Conservation (phyloP, 2,329 filamentous ascomycete genomes). For the Monosporascus sp. region DNA sequence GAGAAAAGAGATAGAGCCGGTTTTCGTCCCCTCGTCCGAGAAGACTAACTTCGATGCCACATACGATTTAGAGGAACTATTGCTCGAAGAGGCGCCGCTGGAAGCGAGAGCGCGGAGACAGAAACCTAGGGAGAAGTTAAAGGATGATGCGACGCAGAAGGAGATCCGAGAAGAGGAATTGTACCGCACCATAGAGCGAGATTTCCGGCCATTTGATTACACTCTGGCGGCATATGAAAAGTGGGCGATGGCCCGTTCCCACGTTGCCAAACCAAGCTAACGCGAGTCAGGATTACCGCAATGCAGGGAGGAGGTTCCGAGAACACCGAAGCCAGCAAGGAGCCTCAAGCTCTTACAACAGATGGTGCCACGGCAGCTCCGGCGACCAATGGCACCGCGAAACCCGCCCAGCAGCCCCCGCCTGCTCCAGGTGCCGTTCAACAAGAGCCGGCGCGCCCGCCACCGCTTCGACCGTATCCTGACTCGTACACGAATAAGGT, state of each 20-base stretch:
- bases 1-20: slow-evolving; percentile 79
- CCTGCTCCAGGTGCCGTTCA: background rate
- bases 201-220: slow-evolving; percentile 95
- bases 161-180: slow-evolving; percentile 93
- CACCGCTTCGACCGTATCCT: slow-evolving; percentile 39
- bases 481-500: slow-evolving; percentile 40
- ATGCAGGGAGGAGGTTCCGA: slow-evolving; percentile 20
- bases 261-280: slow-evolving; percentile 8
- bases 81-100: slow-evolving; percentile 89
- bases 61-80: slow-evolving; percentile 89
- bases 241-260: slow-evolving; percentile 37
- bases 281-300: slow-evolving; percentile 30
- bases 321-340: slow-evolving; percentile 15
- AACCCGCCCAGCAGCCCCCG: slow-evolving; percentile 10
- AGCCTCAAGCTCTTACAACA: slow-evolving; percentile 46
- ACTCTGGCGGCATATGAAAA: slow-evolving; percentile 74
- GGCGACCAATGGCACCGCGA: slow-evolving; percentile 17
- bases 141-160: slow-evolving; percentile 90
- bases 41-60: slow-evolving; percentile 99
- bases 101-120: slow-evolving; percentile 89
- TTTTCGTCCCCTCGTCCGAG: slow-evolving; percentile 89
- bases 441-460: slow-evolving; percentile 9
- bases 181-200: slow-evolving; percentile 87
- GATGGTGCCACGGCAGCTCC: slow-evolving; percentile 42
- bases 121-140: slow-evolving; percentile 85